Percentiles rank a stretch among this genome's conserved stretches.
These are phyloP conservation scores for Mimosa bimucronata DNA, from an alignment of 306 rosid species.

Conservation along the genomic window DNA sequence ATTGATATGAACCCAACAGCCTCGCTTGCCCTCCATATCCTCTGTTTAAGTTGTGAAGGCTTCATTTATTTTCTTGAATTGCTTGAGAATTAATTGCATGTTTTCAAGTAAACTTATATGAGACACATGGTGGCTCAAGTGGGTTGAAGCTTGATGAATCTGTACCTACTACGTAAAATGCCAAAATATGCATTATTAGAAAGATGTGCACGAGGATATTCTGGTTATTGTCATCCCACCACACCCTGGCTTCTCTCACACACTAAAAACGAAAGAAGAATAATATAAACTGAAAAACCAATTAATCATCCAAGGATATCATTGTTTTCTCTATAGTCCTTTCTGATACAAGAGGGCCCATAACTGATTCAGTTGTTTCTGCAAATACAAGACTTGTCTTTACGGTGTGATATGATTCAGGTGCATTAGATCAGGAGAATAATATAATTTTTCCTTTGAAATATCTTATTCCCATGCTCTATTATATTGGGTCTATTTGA, in stretches of 20 bases:
- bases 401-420: slow-evolving; percentile 37
- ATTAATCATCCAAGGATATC: neutral
- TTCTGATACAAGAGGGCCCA: slow-evolving; percentile 39
- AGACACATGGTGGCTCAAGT: neutral
- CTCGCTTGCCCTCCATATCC: neutral
- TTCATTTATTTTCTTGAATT: neutral
- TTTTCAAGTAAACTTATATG: neutral
- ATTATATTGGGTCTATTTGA: neutral
- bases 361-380: slow-evolving; percentile 29
- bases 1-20: slow-evolving; percentile 37
- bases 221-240: slow-evolving; percentile 23
- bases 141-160: slow-evolving; percentile 14
- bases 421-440: neutral
- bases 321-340: slow-evolving; percentile 23
- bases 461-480: slow-evolving; percentile 32
- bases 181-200: slow-evolving; percentile 20
- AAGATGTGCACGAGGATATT: slow-evolving; percentile 30
- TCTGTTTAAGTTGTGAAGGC: neutral
- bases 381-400: slow-evolving; percentile 41
- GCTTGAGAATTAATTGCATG: neutral
- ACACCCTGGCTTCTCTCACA: slow-evolving; percentile 31
- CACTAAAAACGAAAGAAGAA: neutral
- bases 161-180: neutral
- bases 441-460: neutral
- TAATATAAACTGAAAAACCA: neutral